Percentiles rank a stretch among this genome's conserved stretches.
Evolutionary conservation across 2,329 filamentous ascomycete genomes (phyloP).

Genomic region (Xylaria sp.): DNA sequence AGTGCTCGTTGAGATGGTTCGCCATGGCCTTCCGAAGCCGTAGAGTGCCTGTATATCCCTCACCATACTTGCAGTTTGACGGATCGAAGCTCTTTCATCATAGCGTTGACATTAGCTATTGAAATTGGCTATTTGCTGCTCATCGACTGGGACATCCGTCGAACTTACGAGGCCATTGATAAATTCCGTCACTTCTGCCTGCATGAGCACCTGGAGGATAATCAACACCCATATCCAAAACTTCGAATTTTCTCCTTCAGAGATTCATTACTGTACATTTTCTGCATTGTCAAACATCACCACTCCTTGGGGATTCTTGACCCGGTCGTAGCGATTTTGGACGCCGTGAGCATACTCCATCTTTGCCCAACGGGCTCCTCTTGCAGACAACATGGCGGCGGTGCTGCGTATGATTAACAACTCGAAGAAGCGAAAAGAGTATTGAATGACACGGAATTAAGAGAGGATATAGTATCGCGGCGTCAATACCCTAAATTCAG

Average conservation of each 20-base stretch:
- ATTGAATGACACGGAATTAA: neutral
- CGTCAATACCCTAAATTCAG: neutral
- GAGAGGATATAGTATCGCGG: neutral
- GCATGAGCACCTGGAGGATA: constrained; percentile 4
- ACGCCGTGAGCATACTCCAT: constrained; percentile 37
- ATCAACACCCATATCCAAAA: neutral
- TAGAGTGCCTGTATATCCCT: constrained; percentile 41
- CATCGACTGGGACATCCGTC: no score
- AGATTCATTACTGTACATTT: constrained; percentile 30
- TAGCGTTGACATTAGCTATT: constrained; percentile 33
- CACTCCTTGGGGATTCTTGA: constrained; percentile 36
- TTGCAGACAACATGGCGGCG: constrained; percentile 39
- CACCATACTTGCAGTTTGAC: constrained; percentile 38
- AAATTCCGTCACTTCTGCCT: constrained; percentile 1
- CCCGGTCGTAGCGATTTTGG: constrained; percentile 35
- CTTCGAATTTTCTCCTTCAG: neutral
- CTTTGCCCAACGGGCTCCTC: constrained; percentile 39
- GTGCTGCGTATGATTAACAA: no score
- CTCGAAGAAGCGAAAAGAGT: neutral
- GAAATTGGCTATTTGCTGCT: no score
- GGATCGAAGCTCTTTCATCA: constrained; percentile 35
- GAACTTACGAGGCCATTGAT: constrained; percentile 21
- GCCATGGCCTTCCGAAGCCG: constrained; percentile 43
- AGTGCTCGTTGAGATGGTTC: constrained; percentile 42
- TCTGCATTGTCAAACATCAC: constrained; percentile 40